Evolutionary conservation across 2,329 filamentous ascomycete species (phyloP), one percentile per base, ranked within the genome.

Genomic region (Alternaria sp.): DNA sequence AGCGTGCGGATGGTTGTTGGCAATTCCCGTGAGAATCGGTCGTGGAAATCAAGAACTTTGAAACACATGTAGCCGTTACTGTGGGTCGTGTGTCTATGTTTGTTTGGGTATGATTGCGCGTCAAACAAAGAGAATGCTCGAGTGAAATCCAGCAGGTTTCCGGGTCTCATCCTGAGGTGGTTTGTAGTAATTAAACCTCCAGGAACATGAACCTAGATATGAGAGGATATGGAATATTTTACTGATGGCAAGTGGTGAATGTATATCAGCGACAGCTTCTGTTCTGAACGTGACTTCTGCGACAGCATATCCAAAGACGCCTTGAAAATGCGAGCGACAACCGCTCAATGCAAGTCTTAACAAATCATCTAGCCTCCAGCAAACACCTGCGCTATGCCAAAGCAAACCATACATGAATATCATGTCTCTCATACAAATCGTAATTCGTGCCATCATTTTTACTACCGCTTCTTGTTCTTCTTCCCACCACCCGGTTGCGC

Each of bases 391-490:
- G 49, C 50, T 55, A 60, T 60, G 50, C 49, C 6, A 52, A 50
- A 54, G 19, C 21, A 40, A 43, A 9, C 13, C 32, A 11, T 36
- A 12, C n/a, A 30, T 50, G 3, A 26, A 53, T 23, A 15, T 3
- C 40, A 54, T 40, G 54, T 21, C 15, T 12, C n/a, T 21, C n/a
- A 25, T 44, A 19, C 23, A 5, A n/a, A 54, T 61, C 50, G 8
- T 56, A 21, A 58, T 47, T 55, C 63, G 25, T 63, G 26, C 28
- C 28, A 40, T 47, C 36, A 56, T 28, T 7, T 25, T 52, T 15
- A 62, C 45, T 67, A 67, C 47, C 55, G 57, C 66, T 67, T 72
- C 63, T 75, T 79, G 4, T 67, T 71, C 59, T 70, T 73, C 54
- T 71, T 73, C 12, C 46, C 54, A 2, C 58, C 62, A 25, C 49